These are phyloP conservation scores for Ceratorhiza oryzae-sativae DNA, from an alignment of 1,284 basidiomycete genomes.

Conservation along the genomic window DNA sequence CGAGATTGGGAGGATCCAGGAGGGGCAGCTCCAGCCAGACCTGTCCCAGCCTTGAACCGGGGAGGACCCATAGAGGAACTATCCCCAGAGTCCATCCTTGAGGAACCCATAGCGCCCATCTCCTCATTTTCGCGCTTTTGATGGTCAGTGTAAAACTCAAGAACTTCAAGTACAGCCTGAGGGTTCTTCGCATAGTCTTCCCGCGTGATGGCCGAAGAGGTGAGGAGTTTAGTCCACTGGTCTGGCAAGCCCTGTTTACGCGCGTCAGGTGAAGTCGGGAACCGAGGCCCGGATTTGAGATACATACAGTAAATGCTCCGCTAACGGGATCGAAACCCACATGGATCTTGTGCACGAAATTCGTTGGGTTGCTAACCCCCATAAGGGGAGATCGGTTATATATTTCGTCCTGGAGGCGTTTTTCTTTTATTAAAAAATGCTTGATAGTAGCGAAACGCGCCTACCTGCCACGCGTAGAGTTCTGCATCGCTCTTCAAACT, in stretches of 20 bases:
- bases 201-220: conserved; percentile 94
- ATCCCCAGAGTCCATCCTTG: conserved; percentile 19
- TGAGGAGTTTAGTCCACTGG: conserved; percentile 95
- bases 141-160: conserved; percentile 98
- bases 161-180: conserved; percentile 95
- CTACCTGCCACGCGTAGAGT: conserved; percentile 87
- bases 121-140: conserved; percentile 91
- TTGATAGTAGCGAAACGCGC: background rate
- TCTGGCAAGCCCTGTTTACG: conserved; percentile 84
- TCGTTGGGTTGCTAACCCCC: conserved; percentile 93
- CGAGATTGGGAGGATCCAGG: conserved; percentile 32
- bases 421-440: background rate
- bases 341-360: conserved; percentile 98
- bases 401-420: conserved; percentile 72
- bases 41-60: conserved; percentile 85
- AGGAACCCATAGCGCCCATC: conserved; percentile 30
- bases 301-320: conserved; percentile 86
- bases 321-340: conserved; percentile 96
- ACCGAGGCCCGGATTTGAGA: conserved; percentile 42
- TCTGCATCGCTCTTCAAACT: conserved; percentile 94
- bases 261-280: background rate
- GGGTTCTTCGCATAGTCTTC: conserved; percentile 98
- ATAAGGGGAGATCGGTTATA: conserved; percentile 91
- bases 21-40: conserved; percentile 67
- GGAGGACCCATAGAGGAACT: conserved; percentile 53